Evolutionary conservation across 805 yeast species (phyloP).

Genomic region (Scheffersomyces spartinae): DNA sequence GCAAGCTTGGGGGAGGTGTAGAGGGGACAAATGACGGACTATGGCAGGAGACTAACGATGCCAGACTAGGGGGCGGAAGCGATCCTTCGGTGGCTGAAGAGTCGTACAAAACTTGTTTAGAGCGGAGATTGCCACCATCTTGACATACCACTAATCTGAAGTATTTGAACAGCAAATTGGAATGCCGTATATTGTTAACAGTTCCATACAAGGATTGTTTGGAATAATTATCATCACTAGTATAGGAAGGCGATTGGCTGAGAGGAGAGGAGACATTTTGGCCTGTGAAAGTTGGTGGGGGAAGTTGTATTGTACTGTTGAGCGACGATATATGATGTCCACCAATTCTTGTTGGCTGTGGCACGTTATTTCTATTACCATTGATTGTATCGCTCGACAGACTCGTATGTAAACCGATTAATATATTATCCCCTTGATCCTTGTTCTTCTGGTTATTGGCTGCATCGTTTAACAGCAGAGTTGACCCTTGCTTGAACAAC

Average conservation of each 20-base stretch:
- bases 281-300: slow-evolving; percentile 3
- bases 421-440: too few relatives aligned
- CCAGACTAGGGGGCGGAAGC: slow-evolving; percentile 1
- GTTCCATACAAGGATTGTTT: slow-evolving; percentile 30
- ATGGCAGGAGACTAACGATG: neutral
- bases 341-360: slow-evolving; percentile 1
- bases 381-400: slow-evolving; percentile 1
- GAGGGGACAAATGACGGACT: slow-evolving; percentile 1
- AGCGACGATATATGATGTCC: slow-evolving; percentile 1
- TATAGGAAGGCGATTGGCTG: slow-evolving; percentile 6
- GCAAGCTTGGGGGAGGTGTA: neutral
- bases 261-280: slow-evolving; percentile 2
- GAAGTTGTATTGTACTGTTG: neutral
- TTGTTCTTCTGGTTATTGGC: too few relatives aligned
- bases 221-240: slow-evolving; percentile 29
- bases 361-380: slow-evolving; percentile 2
- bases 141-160: slow-evolving; percentile 29
- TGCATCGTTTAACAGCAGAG: slow-evolving; percentile 1
- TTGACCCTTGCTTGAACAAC: slow-evolving; percentile 19
- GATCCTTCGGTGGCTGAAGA: slow-evolving; percentile 12
- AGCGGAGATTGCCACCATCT: slow-evolving; percentile 30
- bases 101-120: slow-evolving; percentile 31
- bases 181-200: slow-evolving; percentile 15
- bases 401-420: slow-evolving; percentile 1
- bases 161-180: slow-evolving; percentile 14